Evolutionary conservation across 768 basidiomycete species (phyloP), one percentile per base, ranked within the genome.

Genomic region (Suillus luteus): DNA sequence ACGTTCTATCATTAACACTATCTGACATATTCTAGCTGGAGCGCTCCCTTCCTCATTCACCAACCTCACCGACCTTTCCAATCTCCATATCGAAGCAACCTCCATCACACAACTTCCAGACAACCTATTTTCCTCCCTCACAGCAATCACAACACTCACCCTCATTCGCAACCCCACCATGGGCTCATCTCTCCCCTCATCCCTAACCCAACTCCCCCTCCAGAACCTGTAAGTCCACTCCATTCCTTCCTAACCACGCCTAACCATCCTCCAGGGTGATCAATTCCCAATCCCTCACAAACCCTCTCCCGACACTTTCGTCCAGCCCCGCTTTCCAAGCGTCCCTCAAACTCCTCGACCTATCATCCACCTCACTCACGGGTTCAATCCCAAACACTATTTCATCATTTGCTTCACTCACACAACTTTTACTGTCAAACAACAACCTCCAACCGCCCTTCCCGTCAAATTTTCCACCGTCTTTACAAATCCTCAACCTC

Each of bases 1-100:
- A 10, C 27, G 19, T 62, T n/a, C 51, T 35, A 24, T 31, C 31
- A 54, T 61, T n/a, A 31, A 35, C 38, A 5, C 27, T 31, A 52
- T 43, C 33, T 55, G 1, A 33, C 46, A 3, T 12, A 12, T n/a
- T 55, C 1, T 55, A 82, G 81, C 78, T 62, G 83, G 83, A 22
- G 64, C 75, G 14, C 70, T 84, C 10, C 81, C 83, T 2, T 65
- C 67, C 22, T 72, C 77, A 1, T 80, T 84, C 62, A 66, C 67
- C 3, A 75, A 76, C 19, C 68, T 82, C 64, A 76, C 77, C 19
- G 65, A 71, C 24, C 74, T 84, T 11, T 67, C 74, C 40, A 76
- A 70, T n/a, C 70, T 85, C 38, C 75, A 79, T 51, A 68, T 82
- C 6, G 75, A 82, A 69, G 72, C 78, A 3, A 83, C 82, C 7